These are phyloP conservation scores for Botryotinia calthae DNA, from an alignment of 2,329 filamentous ascomycete species.

Conservation along the genomic window DNA sequence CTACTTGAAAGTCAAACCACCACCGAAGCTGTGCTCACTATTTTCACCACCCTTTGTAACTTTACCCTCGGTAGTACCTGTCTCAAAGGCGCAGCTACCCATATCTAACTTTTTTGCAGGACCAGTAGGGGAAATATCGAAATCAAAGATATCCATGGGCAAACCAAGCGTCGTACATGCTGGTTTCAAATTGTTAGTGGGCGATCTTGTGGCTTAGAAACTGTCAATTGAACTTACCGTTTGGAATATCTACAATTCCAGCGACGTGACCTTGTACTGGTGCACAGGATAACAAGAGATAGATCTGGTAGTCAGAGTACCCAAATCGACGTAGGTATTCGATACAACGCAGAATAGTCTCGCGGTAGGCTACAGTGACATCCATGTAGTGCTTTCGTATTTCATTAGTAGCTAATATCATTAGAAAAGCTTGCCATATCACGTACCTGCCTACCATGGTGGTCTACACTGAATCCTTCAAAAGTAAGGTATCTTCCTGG, in stretches of 20 bases:
- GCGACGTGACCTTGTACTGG: constrained; percentile 86
- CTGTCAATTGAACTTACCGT: constrained; percentile 41
- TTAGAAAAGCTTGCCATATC: constrained; percentile 58
- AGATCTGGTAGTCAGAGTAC: constrained; percentile 73
- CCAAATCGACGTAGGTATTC: constrained; percentile 77
- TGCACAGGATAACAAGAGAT: constrained; percentile 80
- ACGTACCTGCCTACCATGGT: constrained; percentile 70
- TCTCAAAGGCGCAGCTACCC: constrained; percentile 67
- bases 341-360: constrained; percentile 58
- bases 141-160: constrained; percentile 93
- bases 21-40: constrained; percentile 50
- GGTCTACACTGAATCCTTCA: constrained; percentile 87
- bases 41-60: constrained; percentile 47
- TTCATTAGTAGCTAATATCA: constrained; percentile 6
- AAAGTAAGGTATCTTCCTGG: constrained; percentile 81
- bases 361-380: constrained; percentile 31
- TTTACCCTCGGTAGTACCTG: constrained; percentile 46
- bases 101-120: constrained; percentile 62
- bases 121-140: constrained; percentile 72
- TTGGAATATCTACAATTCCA: constrained; percentile 87
- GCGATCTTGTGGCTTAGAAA: not conserved
- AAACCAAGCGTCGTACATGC: constrained; percentile 85
- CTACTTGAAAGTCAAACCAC: constrained; percentile 50
- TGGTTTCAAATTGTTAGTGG: constrained; percentile 20
- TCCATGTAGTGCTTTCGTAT: constrained; percentile 32